Evolutionary conservation across 2,329 filamentous ascomycete genomes (phyloP).

Genomic region (Talaromyces sp.): DNA sequence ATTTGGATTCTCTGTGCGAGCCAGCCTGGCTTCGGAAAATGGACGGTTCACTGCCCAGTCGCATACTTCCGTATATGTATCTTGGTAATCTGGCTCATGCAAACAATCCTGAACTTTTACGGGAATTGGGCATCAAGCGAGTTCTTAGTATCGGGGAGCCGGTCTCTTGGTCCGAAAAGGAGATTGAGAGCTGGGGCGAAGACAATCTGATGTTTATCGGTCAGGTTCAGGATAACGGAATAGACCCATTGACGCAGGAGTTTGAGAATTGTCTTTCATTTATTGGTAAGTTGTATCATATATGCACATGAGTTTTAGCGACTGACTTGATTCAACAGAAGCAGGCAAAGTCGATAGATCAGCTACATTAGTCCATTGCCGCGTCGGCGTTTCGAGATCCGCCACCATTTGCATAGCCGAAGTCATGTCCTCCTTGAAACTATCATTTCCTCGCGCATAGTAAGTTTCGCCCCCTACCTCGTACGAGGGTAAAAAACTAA

Average conservation of each 20-base stretch:
- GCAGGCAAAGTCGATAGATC: constrained; percentile 71
- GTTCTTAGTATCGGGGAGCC: constrained; percentile 91
- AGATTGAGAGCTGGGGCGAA: constrained; percentile 67
- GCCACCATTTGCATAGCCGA: constrained; percentile 99
- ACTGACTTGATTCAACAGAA: constrained; percentile 52
- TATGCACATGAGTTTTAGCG: not conserved
- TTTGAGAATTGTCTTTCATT: constrained; percentile 85
- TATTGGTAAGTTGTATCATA: constrained; percentile 65
- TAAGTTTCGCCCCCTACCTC: constrained; percentile 36
- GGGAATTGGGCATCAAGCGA: constrained; percentile 75
- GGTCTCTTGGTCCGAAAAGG: constrained; percentile 72
- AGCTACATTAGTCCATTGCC: constrained; percentile 91
- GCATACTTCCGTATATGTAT: constrained; percentile 91
- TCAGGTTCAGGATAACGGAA: constrained; percentile 92
- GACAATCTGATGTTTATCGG: constrained; percentile 80
- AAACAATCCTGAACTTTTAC: constrained; percentile 83
- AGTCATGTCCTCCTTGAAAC: constrained; percentile 76
- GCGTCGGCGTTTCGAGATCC: constrained; percentile 90
- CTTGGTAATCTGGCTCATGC: constrained; percentile 89
- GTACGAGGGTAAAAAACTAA: not conserved
- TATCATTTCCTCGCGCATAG: constrained; percentile 90
- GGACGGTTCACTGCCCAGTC: constrained; percentile 86
- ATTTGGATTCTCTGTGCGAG: constrained; percentile 39
- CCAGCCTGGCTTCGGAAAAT: constrained; percentile 79
- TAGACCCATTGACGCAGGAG: constrained; percentile 83